These are phyloP conservation scores for Dovyalis caffra DNA, from an alignment of 345 rosid genomes.

Conservation along the genomic window DNA sequence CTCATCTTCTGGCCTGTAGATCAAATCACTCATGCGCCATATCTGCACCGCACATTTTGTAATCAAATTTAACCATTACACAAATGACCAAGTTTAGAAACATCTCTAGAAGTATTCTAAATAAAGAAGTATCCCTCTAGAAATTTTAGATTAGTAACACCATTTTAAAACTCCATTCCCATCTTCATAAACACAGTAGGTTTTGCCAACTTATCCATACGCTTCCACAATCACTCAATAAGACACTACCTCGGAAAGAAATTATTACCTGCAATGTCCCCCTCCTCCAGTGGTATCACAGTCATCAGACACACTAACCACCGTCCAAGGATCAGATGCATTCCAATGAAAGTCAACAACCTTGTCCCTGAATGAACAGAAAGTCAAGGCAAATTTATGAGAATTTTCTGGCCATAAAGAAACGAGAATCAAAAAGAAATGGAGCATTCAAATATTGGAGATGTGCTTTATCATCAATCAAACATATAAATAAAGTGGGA, in stretches of 20 bases:
- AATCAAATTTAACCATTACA: not conserved
- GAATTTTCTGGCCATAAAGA: not conserved
- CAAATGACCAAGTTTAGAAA: not conserved
- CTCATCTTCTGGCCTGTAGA: constrained; percentile 90
- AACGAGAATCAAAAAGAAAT: not conserved
- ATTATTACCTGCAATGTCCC: constrained; percentile 81
- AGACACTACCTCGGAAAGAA: not conserved
- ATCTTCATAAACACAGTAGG: not conserved
- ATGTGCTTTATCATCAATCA: not conserved
- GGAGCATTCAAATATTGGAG: not conserved
- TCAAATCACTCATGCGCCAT: constrained; percentile 89
- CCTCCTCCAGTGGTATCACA: constrained; percentile 95
- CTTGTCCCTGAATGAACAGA: constrained; percentile 61
- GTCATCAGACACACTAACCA: constrained; percentile 97
- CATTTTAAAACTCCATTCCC: not conserved
- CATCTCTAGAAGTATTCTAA: not conserved
- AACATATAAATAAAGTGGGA: not conserved
- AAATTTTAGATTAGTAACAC: too few species aligned
- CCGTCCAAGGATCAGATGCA: constrained; percentile 84
- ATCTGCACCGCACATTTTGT: constrained; percentile 47
- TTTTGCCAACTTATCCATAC: not conserved
- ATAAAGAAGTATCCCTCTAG: too few species aligned
- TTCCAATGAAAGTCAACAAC: constrained; percentile 98
- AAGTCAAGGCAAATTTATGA: not conserved
- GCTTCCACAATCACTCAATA: not conserved